Percentiles rank a stretch among this genome's conserved stretches.
These are phyloP conservation scores for Corchorus olitorius DNA, from an alignment of 345 rosid genomes.

Conservation along the genomic window DNA sequence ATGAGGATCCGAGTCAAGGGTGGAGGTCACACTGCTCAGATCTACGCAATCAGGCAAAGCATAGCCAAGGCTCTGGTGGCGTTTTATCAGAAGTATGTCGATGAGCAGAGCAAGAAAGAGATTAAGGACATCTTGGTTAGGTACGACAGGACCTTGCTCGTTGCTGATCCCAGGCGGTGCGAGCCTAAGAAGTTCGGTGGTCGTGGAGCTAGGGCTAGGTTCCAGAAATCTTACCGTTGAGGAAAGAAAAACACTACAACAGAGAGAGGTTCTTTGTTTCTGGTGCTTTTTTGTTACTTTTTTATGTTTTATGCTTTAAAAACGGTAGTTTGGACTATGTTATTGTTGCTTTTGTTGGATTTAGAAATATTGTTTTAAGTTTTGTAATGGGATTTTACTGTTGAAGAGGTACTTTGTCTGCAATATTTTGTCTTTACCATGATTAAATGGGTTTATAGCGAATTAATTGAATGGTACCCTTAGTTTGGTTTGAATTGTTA, in stretches of 20 bases:
- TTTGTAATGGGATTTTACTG: not conserved
- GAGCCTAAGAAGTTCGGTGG: constrained; percentile 98
- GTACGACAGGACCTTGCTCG: constrained; percentile 82
- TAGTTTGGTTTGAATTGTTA: no score
- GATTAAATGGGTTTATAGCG: no score
- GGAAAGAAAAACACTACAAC: not conserved
- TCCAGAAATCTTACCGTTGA: constrained; percentile 93
- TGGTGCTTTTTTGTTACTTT: constrained; percentile 3
- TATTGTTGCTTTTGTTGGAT: not conserved
- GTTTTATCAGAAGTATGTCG: constrained; percentile 78
- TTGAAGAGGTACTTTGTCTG: no score
- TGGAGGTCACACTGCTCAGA: constrained; percentile 90
- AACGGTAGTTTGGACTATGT: not conserved
- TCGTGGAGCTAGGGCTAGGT: constrained; percentile 85
- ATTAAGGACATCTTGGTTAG: constrained; percentile 77
- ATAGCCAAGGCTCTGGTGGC: constrained; percentile 92
- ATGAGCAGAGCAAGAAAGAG: constrained; percentile 90
- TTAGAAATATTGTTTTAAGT: not conserved
- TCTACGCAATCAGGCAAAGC: constrained; percentile 89
- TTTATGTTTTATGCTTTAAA: constrained; percentile 10
- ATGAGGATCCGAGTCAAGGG: constrained; percentile 86
- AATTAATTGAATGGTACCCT: no score
- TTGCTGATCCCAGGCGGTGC: constrained; percentile 85
- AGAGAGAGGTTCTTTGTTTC: not conserved
- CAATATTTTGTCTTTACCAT: no score